Evolutionary conservation across 768 basidiomycete genomes (phyloP), one percentile per base, ranked within the genome.

Genomic region (Auriculariales sp.): DNA sequence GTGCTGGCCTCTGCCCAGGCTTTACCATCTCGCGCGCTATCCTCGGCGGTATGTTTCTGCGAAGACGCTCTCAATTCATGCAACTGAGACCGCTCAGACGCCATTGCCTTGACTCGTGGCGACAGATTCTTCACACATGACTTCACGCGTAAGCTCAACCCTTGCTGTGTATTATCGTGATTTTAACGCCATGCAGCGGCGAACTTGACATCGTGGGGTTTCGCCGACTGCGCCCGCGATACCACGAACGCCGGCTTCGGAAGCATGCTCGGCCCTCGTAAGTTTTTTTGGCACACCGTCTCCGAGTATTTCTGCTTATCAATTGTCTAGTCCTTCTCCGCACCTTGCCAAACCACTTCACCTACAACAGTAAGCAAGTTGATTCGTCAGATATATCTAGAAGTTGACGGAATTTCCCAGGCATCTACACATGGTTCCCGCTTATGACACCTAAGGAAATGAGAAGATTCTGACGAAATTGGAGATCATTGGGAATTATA

Each of bases 1-100:
- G 85, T 6, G 78, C 83, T 4, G 87, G 86, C 12, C 60, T 89
- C 4, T 87, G 84, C 60, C 85, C 85, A 4, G 83, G 85, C 27
- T 88, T 78, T 65, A 91, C 88, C 9, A 75, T 87, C 57, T 82
- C 82, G 56, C 78, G 88, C 29, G 87, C 88, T 7, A 91, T 91
- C 57, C 77, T 91, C 29, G 77, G 79, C 9, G 59, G n/a, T n/a
- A 61, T 42, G 34, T 22, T 22, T 11, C 42, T n/a, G n/a, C 11
- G 9, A 22, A 45, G 19, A 10, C 24, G 42, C 9, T 45, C 9
- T 45, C 42, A n/a, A n/a, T n/a, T n/a, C n/a, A n/a, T n/a, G n/a
- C n/a, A 4, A 9, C 31, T 22, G 48, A 33, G 0, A n/a, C n/a
- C n/a, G n/a, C n/a, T n/a, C n/a, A 54, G 87, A 91, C 58, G 87